phyloP scores from a whole-genome alignment of 176 grass and related monocot genomes.

The Musa troglodytarum region DNA sequence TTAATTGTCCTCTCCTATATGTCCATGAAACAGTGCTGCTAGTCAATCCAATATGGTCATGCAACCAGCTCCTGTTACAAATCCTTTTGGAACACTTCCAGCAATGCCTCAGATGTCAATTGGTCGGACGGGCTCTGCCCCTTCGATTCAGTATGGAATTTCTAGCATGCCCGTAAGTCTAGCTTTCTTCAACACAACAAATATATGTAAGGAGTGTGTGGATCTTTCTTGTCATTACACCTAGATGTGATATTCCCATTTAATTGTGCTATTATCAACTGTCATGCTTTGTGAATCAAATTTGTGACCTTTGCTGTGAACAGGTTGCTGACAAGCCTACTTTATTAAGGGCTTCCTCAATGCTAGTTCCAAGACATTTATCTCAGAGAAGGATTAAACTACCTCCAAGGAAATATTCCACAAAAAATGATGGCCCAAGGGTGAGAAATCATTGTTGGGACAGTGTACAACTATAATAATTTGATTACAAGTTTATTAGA shows the following conservation, averaged over 20 bases:
- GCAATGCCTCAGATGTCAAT: slow-evolving; percentile 96
- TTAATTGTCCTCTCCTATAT: slow-evolving; percentile 20
- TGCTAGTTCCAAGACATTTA: slow-evolving; percentile 69
- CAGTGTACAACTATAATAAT: not conserved
- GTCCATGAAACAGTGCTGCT: slow-evolving; percentile 31
- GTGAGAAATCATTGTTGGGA: slow-evolving; percentile 24
- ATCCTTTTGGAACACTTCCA: slow-evolving; percentile 86
- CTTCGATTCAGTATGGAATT: slow-evolving; percentile 94
- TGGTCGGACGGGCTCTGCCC: slow-evolving; percentile 61
- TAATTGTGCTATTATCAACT: not conserved
- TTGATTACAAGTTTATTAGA: not conserved
- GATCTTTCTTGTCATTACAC: not conserved
- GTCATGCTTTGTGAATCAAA: not conserved
- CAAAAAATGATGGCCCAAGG: slow-evolving; percentile 56
- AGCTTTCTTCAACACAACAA: not conserved
- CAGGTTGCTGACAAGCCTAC: slow-evolving; percentile 78
- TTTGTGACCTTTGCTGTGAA: slow-evolving; percentile 15
- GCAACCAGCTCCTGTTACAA: slow-evolving; percentile 57
- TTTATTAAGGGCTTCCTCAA: slow-evolving; percentile 47
- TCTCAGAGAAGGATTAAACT: slow-evolving; percentile 88
- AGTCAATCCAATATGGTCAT: slow-evolving; percentile 60
- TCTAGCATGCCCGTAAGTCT: slow-evolving; percentile 76
- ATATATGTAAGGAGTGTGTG: not conserved
- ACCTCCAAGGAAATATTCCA: slow-evolving; percentile 62
- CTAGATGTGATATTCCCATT: not conserved